Percentiles rank a stretch among this genome's conserved stretches.
Evolutionary conservation across 1,284 basidiomycete species (phyloP).

Genomic region (Athelia psychrophila): DNA sequence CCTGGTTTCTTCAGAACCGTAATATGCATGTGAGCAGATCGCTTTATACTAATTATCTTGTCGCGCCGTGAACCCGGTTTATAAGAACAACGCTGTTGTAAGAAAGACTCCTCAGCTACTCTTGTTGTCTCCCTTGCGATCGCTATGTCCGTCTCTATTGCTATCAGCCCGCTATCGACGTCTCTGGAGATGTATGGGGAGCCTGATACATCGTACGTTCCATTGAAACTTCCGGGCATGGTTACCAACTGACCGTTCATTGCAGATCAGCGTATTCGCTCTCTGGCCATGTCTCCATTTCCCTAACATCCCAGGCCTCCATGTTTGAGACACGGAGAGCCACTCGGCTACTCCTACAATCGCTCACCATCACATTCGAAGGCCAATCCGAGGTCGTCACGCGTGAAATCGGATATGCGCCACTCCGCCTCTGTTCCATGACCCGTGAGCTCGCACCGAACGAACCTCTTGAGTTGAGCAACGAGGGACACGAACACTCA

Average conservation of each 20-base stretch:
- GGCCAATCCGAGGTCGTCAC: conserved; percentile 70
- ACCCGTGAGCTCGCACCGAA: conserved; percentile 55
- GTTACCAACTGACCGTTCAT: conserved; percentile 6
- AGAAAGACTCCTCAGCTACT: no score
- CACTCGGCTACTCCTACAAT: conserved; percentile 55
- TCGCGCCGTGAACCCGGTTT: no score
- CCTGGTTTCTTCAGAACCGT: no score
- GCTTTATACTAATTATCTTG: no score
- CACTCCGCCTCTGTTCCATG: conserved; percentile 62
- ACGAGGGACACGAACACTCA: conserved; percentile 55
- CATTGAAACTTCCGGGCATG: neutral
- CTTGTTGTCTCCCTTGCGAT: neutral
- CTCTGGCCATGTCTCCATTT: conserved; percentile 67
- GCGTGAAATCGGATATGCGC: conserved; percentile 55
- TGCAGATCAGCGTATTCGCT: conserved; percentile 72
- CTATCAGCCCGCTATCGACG: conserved; percentile 53
- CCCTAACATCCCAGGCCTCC: conserved; percentile 47
- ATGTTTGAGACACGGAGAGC: conserved; percentile 47
- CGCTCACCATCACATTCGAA: conserved; percentile 69
- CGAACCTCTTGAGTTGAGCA: conserved; percentile 56
- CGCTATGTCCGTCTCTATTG: conserved; percentile 59
- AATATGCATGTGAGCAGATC: no score
- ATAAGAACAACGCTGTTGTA: neutral
- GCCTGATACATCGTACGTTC: conserved; percentile 60
- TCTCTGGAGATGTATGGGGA: conserved; percentile 66